Evolutionary conservation across 2,329 filamentous ascomycete species (phyloP), one percentile per base, ranked within the genome.

Genomic region (Bipolaris sorokiniana): DNA sequence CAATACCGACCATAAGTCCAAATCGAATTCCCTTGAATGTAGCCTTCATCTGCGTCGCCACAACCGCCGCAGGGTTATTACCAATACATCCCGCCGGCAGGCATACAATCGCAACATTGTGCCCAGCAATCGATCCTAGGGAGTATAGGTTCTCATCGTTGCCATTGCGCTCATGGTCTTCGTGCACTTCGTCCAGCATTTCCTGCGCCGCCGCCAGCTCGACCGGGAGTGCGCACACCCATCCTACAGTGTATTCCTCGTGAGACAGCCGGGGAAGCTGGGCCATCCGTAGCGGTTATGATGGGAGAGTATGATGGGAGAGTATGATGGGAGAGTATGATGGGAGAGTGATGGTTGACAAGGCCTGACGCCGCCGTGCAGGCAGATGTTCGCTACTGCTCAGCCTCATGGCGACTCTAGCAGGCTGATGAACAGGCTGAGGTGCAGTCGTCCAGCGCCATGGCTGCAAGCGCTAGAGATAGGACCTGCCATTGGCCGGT

Each of bases 1-100:
- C 78, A 40, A 81, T 76, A 9, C 78, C 78, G 1, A 81, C 77
- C 68, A 82, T 71, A 3, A 82, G 63, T 4, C 70, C 72, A 33
- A 80, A 67, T 23, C 63, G 68, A 20, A 79, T 74, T 4, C 44
- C 20, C 38, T 18, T 47, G 55, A 78, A 78, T 3, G 64, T 68
- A 10, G 49, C 44, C 18, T 56, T 46, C 60, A 77, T 69, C 15
- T 67, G 48, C 23, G 51, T 64, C 3, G 67, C 71, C 6, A 70
- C 69, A 1, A 57, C 63, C 15, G 75, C 72, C 6, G 76, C 71
- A 7, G 70, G 51, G 42, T 46, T 68, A 3, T 54, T 77, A 9
- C 77, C 77, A 28, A 69, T 70, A 20, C 75, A 71, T 7, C 46
- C 57, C 7, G 69, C 72, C 3, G 77, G 51, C 41, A 28, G 26